Evolutionary conservation across 2,329 filamentous ascomycete species (phyloP), one percentile per base, ranked within the genome.

Genomic region (Stemphylium beticola): DNA sequence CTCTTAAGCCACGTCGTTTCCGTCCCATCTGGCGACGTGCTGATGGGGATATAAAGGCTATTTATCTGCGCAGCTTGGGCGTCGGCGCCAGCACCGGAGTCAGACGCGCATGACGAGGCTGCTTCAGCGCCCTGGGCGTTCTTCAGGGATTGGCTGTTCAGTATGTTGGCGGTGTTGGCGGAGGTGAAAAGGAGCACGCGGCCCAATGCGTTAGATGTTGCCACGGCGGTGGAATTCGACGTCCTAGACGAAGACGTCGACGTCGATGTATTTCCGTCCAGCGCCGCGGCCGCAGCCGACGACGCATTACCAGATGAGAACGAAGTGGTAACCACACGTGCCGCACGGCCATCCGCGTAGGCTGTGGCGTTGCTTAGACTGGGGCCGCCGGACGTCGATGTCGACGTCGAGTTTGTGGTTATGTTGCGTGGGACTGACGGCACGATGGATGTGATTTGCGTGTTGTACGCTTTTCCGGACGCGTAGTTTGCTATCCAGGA

Each of bases 401-500:
- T 34, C 2, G 43, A 46, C 3, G 32, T 22, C 0, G 43, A 46
- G 43, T 46, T 33, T 15, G 44, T 37, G 8, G 44, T 47, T 11
- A 47, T 37, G 22, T 47, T 47, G 4, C 33, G 22, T 9, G 45
- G 45, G 1, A 34, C 45, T 0, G 34, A 39, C 1, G 45, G 45
- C 4, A 39, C 39, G 22, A 48, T 29, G 5, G 24, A 39, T 12
- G 34, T 48, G 14, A 39, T 22, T 12, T 48, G 45, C 7, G 45
- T 48, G 14, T 48, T 48, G 36, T 48, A 48, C 8, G 36, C 6
- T 17, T 31, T 39, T 14, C 45, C 36, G 36, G 39, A 18, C 17
- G 24, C 36, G 12, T 48, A 48, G 34, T 48, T 48, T 38, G 34
- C 45, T 29, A 48, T 37, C 45, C 45, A 48, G 0, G 45, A 48